phyloP scores from a whole-genome alignment of 495 filamentous ascomycete genomes.

The Penicillium waksmanii region DNA sequence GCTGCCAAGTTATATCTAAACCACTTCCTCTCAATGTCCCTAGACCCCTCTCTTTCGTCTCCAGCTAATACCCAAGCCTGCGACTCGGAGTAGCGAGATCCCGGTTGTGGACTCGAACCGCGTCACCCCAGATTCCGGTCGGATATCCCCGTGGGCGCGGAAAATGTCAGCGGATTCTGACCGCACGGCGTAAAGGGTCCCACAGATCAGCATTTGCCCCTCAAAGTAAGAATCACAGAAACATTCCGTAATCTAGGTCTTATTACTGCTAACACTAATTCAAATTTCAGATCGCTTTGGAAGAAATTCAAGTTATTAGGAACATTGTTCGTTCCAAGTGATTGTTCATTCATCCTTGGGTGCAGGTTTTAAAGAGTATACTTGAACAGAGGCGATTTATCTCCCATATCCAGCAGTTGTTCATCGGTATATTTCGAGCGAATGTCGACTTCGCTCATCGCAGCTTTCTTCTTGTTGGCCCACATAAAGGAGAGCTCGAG shows the following conservation, averaged over 20 bases:
- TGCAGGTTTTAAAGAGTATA: constrained; percentile 30
- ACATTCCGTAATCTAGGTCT: too few species aligned
- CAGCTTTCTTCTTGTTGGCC: constrained; percentile 29
- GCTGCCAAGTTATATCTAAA: not conserved
- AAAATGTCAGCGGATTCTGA: not conserved
- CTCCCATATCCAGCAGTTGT: constrained; percentile 45
- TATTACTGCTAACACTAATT: too few species aligned
- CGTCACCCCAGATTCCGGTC: constrained; percentile 1
- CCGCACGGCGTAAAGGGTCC: not conserved
- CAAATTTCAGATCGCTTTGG: constrained; percentile 34
- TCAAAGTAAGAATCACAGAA: not conserved
- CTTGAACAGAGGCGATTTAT: constrained; percentile 46
- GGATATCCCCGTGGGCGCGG: constrained; percentile 1
- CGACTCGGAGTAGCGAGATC: not conserved
- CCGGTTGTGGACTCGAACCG: not conserved
- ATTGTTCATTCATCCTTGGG: not conserved
- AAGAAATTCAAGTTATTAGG: constrained; percentile 6
- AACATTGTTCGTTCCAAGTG: not conserved
- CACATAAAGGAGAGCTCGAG: constrained; percentile 26
- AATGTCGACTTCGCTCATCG: constrained; percentile 34
- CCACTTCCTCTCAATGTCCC: not conserved
- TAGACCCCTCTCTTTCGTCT: not conserved
- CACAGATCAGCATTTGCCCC: not conserved
- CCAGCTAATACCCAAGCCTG: not conserved
- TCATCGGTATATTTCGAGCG: constrained; percentile 37